Evolutionary conservation across 192 early-diverging fungal genomes (phyloP), one percentile per base, ranked within the genome.

Genomic region (Pilobolus umbonatus): DNA sequence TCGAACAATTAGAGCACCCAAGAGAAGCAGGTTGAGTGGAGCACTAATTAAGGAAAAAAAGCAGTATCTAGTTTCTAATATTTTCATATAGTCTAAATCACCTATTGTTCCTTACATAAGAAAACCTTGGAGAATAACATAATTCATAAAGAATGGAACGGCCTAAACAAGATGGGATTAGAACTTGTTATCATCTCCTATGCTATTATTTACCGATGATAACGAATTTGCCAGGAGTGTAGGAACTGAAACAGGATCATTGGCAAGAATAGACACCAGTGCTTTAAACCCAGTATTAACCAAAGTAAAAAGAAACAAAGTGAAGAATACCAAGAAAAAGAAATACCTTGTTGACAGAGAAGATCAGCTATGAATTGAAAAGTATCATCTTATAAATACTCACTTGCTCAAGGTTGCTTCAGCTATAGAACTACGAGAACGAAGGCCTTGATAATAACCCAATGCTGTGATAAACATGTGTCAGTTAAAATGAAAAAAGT

Each of bases 121-220:
- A 56, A 91, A 74, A 3, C 84, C 85, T 64, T 89, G 78, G 17
- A 92, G 62, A 40, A 92, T 77, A 17, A 84, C 66, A 60, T 83
- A 87, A 14, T 88, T 87, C 39, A 88, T 77, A 66, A 92, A 92
- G 62, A 88, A 88, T 42, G 88, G 87, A 39, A 85, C 75, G 25
- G 86, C 82, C 32, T 81, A 64, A 46, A 29, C 29, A 11, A 19
- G n/a, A 26, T 31, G 30, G 1, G 30, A 31, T 3, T 22, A 51
- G 5, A 30, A n/a, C 9, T 21, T 34, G 17, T 36, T 11, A 19
- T 28, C 21, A 32, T 8, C 8, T 24, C 1, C 28, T n/a, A 26
- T n/a, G 19, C 12, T 36, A 21, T 4, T 44, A 22, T 30, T 44
- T 64, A 75, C 83, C 1, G 74, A 63, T 1, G 87, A 79, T 25